Evolutionary conservation across 345 rosid genomes (phyloP).

Genomic region (Brassica juncea): DNA sequence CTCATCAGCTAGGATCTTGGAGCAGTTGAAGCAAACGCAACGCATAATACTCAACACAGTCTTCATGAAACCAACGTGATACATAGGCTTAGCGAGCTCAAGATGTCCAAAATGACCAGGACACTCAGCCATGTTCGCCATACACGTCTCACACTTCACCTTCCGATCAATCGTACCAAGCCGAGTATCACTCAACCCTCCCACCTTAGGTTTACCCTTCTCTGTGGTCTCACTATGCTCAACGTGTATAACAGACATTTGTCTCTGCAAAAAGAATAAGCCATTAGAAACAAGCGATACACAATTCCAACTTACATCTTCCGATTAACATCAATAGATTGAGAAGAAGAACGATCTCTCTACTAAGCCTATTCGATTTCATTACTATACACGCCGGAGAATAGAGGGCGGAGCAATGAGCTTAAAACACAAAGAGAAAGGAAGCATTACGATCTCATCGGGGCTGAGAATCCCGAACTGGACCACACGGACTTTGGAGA

Average conservation of each 20-base stretch:
- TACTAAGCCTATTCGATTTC: neutral
- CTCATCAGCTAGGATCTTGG: conserved; percentile 87
- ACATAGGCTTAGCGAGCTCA: conserved; percentile 99
- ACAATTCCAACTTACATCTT: neutral
- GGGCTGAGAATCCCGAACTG: conserved; percentile 97
- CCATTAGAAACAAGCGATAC: conserved; percentile 13
- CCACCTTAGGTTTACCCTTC: conserved; percentile 85
- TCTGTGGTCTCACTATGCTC: conserved; percentile 91
- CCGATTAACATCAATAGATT: neutral
- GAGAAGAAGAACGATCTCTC: neutral
- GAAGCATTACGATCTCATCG: conserved; percentile 81
- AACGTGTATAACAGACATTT: conserved; percentile 90
- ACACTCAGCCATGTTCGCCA: conserved; percentile 94
- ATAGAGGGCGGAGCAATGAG: conserved; percentile 27
- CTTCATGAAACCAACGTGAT: conserved; percentile 89
- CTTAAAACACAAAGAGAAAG: neutral
- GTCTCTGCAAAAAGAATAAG: conserved; percentile 61
- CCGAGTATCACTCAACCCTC: conserved; percentile 78
- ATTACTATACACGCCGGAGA: neutral
- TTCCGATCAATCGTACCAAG: conserved; percentile 93
- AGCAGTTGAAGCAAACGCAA: conserved; percentile 93
- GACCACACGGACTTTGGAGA: conserved; percentile 82
- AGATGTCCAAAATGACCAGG: conserved; percentile 96
- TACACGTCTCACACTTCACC: conserved; percentile 87
- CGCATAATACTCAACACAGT: conserved; percentile 90